A percentile compares a stretch with the other conserved stretches of the same genome.
phyloP scores from a whole-genome alignment of 2,329 filamentous ascomycete species.

The Neofusicoccum umdonicola region DNA sequence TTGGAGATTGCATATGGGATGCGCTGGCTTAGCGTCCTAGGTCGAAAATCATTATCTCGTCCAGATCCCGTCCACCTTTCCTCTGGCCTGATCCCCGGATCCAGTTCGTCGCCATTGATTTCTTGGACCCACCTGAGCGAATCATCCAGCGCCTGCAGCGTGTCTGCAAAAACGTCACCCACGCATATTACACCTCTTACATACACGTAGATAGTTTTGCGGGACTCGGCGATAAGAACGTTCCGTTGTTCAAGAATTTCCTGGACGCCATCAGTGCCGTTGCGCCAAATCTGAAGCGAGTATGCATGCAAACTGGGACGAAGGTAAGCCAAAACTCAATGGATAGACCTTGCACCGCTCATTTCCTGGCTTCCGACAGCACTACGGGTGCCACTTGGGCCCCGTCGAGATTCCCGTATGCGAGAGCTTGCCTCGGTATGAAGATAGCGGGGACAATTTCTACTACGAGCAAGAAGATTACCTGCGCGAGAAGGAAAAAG shows the following conservation, averaged over 20 bases:
- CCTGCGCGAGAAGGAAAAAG: conserved; percentile 19
- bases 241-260: conserved; percentile 35
- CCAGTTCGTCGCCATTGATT: conserved; percentile 35
- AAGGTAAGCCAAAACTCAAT: neutral
- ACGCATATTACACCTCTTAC: conserved; percentile 36
- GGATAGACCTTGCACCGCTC: neutral
- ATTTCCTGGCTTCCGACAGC: neutral
- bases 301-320: conserved; percentile 22
- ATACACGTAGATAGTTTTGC: conserved; percentile 33
- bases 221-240: conserved; percentile 26
- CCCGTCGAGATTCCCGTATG: conserved; percentile 18
- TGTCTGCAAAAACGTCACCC: conserved; percentile 29
- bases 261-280: conserved; percentile 27
- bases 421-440: conserved; percentile 17
- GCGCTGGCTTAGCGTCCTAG: neutral
- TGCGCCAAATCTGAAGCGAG: conserved; percentile 25
- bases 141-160: conserved; percentile 17
- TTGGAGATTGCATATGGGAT: neutral
- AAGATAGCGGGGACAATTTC: conserved; percentile 19
- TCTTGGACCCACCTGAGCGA: conserved; percentile 21
- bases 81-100: conserved; percentile 29
- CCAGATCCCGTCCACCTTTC: conserved; percentile 24
- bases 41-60: conserved; percentile 31
- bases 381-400: conserved; percentile 20
- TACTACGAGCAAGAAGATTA: conserved; percentile 22